Evolutionary conservation across 805 yeast species (phyloP).

Genomic region (Starmerella apis): DNA sequence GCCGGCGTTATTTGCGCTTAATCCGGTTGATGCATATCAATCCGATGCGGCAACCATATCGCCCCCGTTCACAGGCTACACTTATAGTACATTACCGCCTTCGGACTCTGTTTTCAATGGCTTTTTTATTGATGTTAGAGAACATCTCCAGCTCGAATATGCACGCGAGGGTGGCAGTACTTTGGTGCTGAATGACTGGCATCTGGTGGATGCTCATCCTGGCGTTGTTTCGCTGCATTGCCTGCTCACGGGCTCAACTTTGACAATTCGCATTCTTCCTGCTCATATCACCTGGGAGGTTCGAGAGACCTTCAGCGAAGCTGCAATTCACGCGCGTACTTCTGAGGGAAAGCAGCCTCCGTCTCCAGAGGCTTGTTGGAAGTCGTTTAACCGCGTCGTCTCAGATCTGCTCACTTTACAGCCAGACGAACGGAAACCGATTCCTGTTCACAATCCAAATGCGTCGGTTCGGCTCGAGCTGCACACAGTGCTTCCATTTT

Average conservation of each 20-base stretch:
- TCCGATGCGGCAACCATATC: background rate
- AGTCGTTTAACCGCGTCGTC: conserved; percentile 12
- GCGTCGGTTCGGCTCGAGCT: conserved; percentile 12
- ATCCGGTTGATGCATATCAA: conserved; percentile 16
- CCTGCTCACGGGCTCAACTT: conserved; percentile 19
- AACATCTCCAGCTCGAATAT: conserved; percentile 25
- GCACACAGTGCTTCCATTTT: conserved; percentile 21
- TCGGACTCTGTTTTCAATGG: conserved; percentile 10
- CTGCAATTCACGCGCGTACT: conserved; percentile 42
- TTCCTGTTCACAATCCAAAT: conserved; percentile 5
- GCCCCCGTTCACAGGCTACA: conserved; percentile 11
- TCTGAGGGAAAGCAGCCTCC: background rate
- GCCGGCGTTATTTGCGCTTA: conserved; percentile 11
- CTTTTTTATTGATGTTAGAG: conserved; percentile 19
- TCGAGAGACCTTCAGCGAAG: conserved; percentile 39
- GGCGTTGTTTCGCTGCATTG: conserved; percentile 22
- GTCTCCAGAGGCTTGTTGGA: conserved; percentile 6
- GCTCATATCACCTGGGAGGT: conserved; percentile 40
- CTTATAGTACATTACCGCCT: conserved; percentile 5
- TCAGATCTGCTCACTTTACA: conserved; percentile 10
- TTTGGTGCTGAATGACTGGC: conserved; percentile 17
- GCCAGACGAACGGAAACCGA: conserved; percentile 7
- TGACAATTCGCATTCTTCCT: conserved; percentile 21
- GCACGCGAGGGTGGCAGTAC: background rate
- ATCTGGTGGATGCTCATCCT: conserved; percentile 4